These are phyloP conservation scores for Colletotrichum sp. DNA, from an alignment of 2,329 filamentous ascomycete species.

Conservation along the genomic window DNA sequence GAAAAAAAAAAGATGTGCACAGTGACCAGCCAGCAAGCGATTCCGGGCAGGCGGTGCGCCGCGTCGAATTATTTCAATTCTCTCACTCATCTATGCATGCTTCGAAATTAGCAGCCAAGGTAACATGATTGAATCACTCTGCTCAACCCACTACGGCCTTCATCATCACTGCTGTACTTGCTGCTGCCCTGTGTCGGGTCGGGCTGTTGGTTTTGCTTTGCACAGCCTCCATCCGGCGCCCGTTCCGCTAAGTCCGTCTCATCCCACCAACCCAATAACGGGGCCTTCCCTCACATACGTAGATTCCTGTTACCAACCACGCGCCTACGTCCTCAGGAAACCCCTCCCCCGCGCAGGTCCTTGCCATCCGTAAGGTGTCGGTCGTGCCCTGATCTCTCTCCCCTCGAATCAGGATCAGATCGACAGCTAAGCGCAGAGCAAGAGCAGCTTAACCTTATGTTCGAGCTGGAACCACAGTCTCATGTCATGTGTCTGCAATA, in stretches of 20 bases:
- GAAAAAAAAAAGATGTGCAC: neutral
- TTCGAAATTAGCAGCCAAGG: neutral
- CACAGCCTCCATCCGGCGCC: conserved; percentile 15
- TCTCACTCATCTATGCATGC: neutral
- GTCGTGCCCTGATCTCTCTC: neutral
- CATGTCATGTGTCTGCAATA: neutral
- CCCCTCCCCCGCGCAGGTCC: neutral
- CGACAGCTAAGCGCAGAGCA: neutral
- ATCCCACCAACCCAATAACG: conserved; percentile 10
- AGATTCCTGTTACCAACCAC: neutral
- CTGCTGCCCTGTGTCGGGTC: neutral
- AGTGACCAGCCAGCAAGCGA: neutral
- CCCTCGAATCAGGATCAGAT: neutral
- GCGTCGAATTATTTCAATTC: neutral
- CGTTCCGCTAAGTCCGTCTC: neutral
- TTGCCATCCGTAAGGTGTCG: neutral
- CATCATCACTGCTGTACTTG: neutral
- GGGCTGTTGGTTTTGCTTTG: conserved; percentile 3
- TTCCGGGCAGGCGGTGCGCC: neutral
- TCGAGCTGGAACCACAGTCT: neutral
- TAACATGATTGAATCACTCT: neutral
- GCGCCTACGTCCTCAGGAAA: neutral
- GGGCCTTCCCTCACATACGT: neutral
- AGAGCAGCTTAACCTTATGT: neutral
- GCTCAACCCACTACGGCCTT: neutral